phyloP scores from a whole-genome alignment of 2,329 filamentous ascomycete species.

The Fusarium setosum region DNA sequence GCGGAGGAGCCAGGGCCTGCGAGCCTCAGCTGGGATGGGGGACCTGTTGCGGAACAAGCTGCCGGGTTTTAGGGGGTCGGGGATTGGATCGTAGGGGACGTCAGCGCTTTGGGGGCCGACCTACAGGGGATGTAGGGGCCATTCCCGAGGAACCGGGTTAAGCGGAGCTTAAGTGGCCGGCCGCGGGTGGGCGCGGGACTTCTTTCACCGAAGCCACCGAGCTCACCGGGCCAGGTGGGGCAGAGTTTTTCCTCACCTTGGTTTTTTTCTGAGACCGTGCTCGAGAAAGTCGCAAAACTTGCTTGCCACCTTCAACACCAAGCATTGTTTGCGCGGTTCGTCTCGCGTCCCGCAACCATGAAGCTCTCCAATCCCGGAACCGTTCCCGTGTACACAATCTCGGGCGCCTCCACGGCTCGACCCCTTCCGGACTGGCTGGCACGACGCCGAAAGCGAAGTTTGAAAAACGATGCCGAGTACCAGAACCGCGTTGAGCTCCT shows the following conservation, averaged over 20 bases:
- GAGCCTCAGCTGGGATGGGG: slow-evolving; percentile 33
- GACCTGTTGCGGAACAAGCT: not conserved
- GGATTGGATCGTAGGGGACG: slow-evolving; percentile 19
- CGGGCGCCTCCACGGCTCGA: slow-evolving; percentile 87
- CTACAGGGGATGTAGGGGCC: slow-evolving; percentile 18
- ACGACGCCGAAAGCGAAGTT: slow-evolving; percentile 85
- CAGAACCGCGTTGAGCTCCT: slow-evolving; percentile 93
- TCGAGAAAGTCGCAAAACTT: slow-evolving; percentile 29
- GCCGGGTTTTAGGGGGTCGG: slow-evolving; percentile 21
- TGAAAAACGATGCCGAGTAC: slow-evolving; percentile 94
- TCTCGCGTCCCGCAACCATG: slow-evolving; percentile 60
- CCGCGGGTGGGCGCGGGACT: slow-evolving; percentile 13
- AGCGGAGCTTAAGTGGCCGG: slow-evolving; percentile 8
- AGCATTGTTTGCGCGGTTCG: slow-evolving; percentile 24
- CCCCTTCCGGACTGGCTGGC: slow-evolving; percentile 96
- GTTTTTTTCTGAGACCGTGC: slow-evolving; percentile 41
- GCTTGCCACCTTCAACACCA: slow-evolving; percentile 17
- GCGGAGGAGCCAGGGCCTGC: slow-evolving; percentile 36
- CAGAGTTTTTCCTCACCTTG: slow-evolving; percentile 43
- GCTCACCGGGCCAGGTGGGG: slow-evolving; percentile 39
- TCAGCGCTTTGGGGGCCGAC: slow-evolving; percentile 21
- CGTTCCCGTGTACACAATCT: slow-evolving; percentile 94
- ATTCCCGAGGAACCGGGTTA: slow-evolving; percentile 15
- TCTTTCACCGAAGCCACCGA: slow-evolving; percentile 32
- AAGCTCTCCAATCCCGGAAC: slow-evolving; percentile 85